Conservation (phyloP, 2,329 filamentous ascomycete species). For the Pseudogymnoascus sp. region DNA sequence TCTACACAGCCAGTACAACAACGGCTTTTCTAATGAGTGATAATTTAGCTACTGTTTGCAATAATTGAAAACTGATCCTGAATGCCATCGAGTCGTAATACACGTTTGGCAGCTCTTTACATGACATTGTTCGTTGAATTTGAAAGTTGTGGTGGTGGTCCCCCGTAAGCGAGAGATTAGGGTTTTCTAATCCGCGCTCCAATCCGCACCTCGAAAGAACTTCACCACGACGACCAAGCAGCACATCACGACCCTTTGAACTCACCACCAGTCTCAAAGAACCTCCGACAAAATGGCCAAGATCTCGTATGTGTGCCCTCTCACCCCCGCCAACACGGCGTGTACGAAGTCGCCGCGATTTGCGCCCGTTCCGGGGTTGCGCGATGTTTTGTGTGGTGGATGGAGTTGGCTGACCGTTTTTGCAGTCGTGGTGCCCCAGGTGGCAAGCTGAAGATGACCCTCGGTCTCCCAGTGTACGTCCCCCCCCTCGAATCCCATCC, state of each 20-base stretch:
- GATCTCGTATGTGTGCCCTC: constrained; percentile 46
- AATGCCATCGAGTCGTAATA: not conserved
- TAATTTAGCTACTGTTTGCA: not conserved
- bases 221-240: constrained; percentile 18
- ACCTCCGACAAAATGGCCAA: constrained; percentile 54
- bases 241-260: constrained; percentile 25
- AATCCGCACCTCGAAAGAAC: constrained; percentile 17
- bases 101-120: not conserved
- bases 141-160: constrained; percentile 13
- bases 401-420: constrained; percentile 5
- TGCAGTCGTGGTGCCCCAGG: constrained; percentile 80
- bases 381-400: constrained; percentile 6
- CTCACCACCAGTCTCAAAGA: constrained; percentile 19
- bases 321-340: constrained; percentile 13
- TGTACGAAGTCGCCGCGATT: constrained; percentile 1
- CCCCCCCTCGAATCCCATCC: constrained; percentile 11
- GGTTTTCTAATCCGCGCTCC: constrained; percentile 18
- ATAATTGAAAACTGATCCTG: not conserved
- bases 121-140: not conserved
- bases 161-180: constrained; percentile 26
- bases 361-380: constrained; percentile 4
- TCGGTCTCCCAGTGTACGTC: constrained; percentile 99
- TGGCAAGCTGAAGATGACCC: constrained; percentile 99
- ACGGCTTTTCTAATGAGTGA: not conserved
- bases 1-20: not conserved